Evolutionary conservation across 208 protist species (phyloP).

Genomic region (Crithidia brevicula): DNA sequence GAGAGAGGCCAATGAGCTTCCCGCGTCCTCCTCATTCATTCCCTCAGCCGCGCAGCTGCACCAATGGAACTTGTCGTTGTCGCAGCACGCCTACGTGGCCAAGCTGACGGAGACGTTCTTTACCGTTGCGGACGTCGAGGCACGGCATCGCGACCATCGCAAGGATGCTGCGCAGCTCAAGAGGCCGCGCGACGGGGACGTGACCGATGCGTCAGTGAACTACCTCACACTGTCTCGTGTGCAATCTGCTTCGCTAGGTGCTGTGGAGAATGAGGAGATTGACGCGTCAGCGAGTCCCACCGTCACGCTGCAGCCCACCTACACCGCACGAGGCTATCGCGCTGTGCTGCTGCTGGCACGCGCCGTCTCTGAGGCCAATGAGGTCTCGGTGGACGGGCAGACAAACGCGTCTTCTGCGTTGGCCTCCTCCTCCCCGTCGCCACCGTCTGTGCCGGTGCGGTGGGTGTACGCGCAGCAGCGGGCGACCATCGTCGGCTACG

Average conservation of each 20-base stretch:
- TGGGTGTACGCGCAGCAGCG: conserved; percentile 20
- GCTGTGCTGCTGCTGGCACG: conserved; percentile 24
- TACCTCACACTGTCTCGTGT: background rate
- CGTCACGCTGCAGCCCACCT: conserved; percentile 26
- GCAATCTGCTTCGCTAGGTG: background rate
- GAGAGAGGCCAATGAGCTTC: background rate
- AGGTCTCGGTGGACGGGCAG: too few relatives aligned
- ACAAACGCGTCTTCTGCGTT: too few relatives aligned
- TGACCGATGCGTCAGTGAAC: background rate
- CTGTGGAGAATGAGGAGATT: background rate
- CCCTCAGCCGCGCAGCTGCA: conserved; percentile 34
- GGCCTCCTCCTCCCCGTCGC: background rate
- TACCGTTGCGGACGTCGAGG: conserved; percentile 5
- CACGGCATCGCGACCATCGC: conserved; percentile 4
- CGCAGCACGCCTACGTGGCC: conserved; percentile 46
- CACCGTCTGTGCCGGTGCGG: background rate
- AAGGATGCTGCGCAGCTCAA: conserved; percentile 27
- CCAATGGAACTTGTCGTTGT: conserved; percentile 50
- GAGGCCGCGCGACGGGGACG: background rate
- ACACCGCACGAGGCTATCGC: conserved; percentile 37
- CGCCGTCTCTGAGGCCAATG: too few relatives aligned
- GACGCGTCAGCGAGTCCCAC: background rate
- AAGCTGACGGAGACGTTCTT: conserved; percentile 41
- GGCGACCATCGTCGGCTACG: conserved; percentile 65
- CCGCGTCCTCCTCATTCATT: background rate